Evolutionary conservation across 2,329 filamentous ascomycete genomes (phyloP), one percentile per base, ranked within the genome.

Genomic region (Botrytis paeoniae): DNA sequence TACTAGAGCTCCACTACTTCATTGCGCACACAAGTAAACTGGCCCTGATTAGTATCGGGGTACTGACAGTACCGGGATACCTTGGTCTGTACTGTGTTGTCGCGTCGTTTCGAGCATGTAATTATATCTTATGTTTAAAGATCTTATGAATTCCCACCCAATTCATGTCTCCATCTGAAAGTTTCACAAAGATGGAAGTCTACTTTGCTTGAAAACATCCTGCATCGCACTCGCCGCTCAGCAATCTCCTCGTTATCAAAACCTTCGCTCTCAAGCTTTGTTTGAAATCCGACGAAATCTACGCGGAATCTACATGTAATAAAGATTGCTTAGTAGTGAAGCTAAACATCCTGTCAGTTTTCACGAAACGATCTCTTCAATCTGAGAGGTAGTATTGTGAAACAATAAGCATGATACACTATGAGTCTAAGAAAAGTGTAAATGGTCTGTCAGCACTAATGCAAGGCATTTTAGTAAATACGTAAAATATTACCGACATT

Each of bases 141-240:
- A n/a, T 14, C 12, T n/a, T 51, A 0, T 51, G 12, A 7, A n/a
- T n/a, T 6, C 0, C 12, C 5, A 7, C 4, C 12, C 12, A 7
- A 14, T n/a, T 4, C 1, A 51, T n/a, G 25, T n/a, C 4, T 51
- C 25, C 10, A n/a, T 51, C 12, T n/a, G 0, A 16, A 16, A 14
- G 3, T 51, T 22, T 9, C 43, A 7, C 25, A 3, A 51, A 51
- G 25, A 0, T n/a, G 12, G 12, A 51, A 51, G 25, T 51, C 48
- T n/a, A 14, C 4, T 14, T 51, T 51, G 12, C 1, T 16, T n/a
- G 12, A n/a, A 7, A 51, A n/a, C 1, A 51, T 51, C 4, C 10
- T 16, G 4, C 25, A 14, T n/a, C 12, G 25, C 5, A 4, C 25
- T n/a, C 48, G 20, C 4, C 25, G 12, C 12, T 51, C 48, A n/a